These are phyloP conservation scores for Dictyostelium citrinum DNA, from an alignment of 78 protist species.

Conservation along the genomic window DNA sequence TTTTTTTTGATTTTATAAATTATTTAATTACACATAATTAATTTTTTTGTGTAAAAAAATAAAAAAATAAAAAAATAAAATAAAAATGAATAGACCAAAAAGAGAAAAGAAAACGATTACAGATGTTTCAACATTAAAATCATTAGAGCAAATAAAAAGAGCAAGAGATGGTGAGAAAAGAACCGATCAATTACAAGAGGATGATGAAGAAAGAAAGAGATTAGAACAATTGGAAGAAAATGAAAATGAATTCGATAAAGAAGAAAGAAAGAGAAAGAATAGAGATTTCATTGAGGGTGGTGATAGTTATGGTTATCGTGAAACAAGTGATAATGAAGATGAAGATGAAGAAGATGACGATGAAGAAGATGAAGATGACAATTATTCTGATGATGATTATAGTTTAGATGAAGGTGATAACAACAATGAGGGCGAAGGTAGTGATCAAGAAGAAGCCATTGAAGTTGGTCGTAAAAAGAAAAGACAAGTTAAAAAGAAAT, in stretches of 20 bases:
- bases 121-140: not conserved
- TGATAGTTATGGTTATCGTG: constrained; percentile 49
- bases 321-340: constrained; percentile 17
- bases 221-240: not conserved
- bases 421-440: not conserved
- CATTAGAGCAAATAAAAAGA: constrained; percentile 22
- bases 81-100: not conserved
- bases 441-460: not conserved
- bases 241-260: not conserved
- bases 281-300: constrained; percentile 59
- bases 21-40: not conserved
- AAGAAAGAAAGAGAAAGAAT: constrained; percentile 43
- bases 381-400: not conserved
- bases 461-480: constrained; percentile 25
- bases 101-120: constrained; percentile 5
- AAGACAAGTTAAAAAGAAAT: not conserved
- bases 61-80: not conserved
- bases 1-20: not conserved
- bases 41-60: not conserved
- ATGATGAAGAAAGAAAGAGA: not conserved
- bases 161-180: constrained; percentile 18
- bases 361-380: not conserved
- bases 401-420: not conserved
- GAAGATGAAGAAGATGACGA: constrained; percentile 17
- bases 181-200: not conserved